These are phyloP conservation scores for Azolla pinnata DNA, from an alignment of 75 land plant species.

Conservation along the genomic window DNA sequence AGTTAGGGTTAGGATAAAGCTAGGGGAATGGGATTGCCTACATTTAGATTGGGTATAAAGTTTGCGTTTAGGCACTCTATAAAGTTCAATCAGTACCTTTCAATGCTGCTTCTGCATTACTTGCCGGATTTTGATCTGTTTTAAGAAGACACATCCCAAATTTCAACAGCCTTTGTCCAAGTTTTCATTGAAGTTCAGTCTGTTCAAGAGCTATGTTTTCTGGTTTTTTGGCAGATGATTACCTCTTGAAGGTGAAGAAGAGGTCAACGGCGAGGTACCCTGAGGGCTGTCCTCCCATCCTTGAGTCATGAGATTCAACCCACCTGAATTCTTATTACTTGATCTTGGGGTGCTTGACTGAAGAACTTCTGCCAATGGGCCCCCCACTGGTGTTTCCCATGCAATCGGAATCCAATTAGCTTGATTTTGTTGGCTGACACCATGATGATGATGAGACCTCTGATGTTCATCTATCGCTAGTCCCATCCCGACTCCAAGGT, in stretches of 20 bases:
- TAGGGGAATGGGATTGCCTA: too few species aligned
- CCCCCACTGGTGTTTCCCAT: constrained; percentile 69
- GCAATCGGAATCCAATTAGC: constrained; percentile 47
- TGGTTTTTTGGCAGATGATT: too few species aligned
- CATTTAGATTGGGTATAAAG: too few species aligned
- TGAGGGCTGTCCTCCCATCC: constrained; percentile 37
- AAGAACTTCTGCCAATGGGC: constrained; percentile 79
- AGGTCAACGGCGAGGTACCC: constrained; percentile 29
- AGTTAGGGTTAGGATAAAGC: too few species aligned
- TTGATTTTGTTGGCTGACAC: constrained; percentile 11
- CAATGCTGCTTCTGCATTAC: too few species aligned
- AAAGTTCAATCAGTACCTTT: too few species aligned
- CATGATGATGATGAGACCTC: not conserved
- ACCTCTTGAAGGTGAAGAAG: constrained; percentile 52
- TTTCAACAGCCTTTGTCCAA: too few species aligned
- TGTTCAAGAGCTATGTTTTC: too few species aligned
- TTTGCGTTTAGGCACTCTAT: too few species aligned
- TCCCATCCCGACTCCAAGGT: constrained; percentile 42
- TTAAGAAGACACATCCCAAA: too few species aligned
- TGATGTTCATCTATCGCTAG: constrained; percentile 5
- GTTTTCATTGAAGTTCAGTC: too few species aligned
- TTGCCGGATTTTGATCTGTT: too few species aligned
- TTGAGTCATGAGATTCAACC: constrained; percentile 41
- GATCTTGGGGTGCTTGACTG: constrained; percentile 30
- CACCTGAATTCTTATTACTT: constrained; percentile 5